Evolutionary conservation across 352 stramenopile species (phyloP).

Genomic region (Paralagenidium karlingii): DNA sequence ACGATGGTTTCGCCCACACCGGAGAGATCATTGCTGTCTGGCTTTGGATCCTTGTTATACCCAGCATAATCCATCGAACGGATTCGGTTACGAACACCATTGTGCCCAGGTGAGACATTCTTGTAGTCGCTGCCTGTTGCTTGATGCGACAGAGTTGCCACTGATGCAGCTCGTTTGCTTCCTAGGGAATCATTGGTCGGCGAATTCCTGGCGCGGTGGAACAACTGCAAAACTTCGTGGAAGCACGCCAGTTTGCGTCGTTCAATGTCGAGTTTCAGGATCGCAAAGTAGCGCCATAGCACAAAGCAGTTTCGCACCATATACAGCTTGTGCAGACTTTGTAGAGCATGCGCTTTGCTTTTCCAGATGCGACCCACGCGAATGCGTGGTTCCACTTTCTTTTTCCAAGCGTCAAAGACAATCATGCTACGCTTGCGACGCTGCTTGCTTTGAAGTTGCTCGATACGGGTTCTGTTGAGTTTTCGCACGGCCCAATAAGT

Average conservation of each 20-base stretch:
- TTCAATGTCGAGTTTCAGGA: conserved; percentile 35
- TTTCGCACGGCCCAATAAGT: conserved; percentile 18
- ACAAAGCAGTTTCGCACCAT: conserved; percentile 42
- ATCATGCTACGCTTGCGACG: conserved; percentile 2
- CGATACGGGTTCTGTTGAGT: no score
- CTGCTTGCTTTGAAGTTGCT: no score
- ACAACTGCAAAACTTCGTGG: no score
- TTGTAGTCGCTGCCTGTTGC: no score
- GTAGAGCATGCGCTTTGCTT: conserved; percentile 34
- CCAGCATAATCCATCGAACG: background rate
- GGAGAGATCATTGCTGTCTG: background rate
- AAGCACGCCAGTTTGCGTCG: conserved; percentile 22
- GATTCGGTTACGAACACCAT: no score
- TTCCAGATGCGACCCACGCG: conserved; percentile 13
- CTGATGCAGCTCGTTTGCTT: no score
- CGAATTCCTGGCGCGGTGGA: no score
- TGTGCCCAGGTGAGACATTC: no score
- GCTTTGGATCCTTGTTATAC: background rate
- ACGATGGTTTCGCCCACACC: no score
- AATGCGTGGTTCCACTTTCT: conserved; percentile 3
- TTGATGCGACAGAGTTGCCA: no score
- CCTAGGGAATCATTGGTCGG: no score
- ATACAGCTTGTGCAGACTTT: conserved; percentile 40
- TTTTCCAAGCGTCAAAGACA: conserved; percentile 25
- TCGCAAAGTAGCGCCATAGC: conserved; percentile 41